Conservation (phyloP, 202 grass and related monocot species). For the Bolboschoenoplectus hybrid region DNA sequence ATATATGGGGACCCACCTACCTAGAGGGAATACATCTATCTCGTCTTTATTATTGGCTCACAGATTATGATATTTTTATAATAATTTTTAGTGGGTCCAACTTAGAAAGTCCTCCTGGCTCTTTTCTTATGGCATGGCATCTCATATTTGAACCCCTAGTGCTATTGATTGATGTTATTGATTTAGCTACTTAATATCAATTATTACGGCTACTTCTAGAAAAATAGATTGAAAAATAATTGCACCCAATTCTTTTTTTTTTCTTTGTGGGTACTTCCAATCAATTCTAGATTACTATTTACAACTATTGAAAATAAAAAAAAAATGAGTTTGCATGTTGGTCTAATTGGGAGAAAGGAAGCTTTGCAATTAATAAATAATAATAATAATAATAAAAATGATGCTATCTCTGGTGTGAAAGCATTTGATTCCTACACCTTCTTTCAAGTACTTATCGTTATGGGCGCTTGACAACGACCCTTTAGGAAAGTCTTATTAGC, state of each 20-base stretch:
- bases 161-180: constrained; percentile 6
- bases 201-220: background rate
- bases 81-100: constrained; percentile 23
- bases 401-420: constrained; percentile 41
- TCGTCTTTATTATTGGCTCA: constrained; percentile 25
- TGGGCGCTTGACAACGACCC: constrained; percentile 30
- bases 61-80: constrained; percentile 4
- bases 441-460: constrained; percentile 28
- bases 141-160: constrained; percentile 13
- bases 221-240: background rate
- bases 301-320: background rate
- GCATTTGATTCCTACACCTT: constrained; percentile 51
- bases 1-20: background rate
- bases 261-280: background rate
- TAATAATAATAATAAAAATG: background rate
- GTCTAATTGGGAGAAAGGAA: background rate
- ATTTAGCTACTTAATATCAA: constrained; percentile 20
- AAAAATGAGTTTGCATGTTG: too few relatives aligned
- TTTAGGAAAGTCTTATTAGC: constrained; percentile 8
- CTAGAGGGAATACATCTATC: background rate
- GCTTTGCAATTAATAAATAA: background rate
- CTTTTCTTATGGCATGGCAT: background rate
- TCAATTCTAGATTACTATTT: background rate
- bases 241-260: background rate
- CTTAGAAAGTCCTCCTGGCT: constrained; percentile 3